Evolutionary conservation across 345 rosid genomes (phyloP).

Genomic region (Camelina laxa): DNA sequence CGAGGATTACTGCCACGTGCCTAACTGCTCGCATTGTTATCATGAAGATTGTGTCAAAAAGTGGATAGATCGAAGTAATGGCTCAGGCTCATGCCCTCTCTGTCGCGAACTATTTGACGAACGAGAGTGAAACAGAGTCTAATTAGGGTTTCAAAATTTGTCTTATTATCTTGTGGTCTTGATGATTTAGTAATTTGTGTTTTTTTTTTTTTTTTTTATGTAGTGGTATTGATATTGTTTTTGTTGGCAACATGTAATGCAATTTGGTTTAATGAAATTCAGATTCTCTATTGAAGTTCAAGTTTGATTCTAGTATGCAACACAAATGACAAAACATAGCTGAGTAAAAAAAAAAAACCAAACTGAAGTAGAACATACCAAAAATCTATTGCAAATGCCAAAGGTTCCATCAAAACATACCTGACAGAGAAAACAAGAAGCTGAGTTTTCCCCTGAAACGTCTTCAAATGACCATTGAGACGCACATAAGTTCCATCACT

Average conservation of each 20-base stretch:
- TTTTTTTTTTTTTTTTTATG: background rate
- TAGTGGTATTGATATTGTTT: background rate
- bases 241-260: background rate
- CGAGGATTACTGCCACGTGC: background rate
- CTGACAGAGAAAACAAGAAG: conserved; percentile 82
- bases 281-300: background rate
- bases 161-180: background rate
- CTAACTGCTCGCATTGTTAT: background rate
- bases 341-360: conserved; percentile 23
- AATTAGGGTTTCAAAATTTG: background rate
- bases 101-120: background rate
- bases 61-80: background rate
- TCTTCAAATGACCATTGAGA: conserved; percentile 76
- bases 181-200: background rate
- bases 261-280: background rate
- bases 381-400: background rate
- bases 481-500: conserved; percentile 84
- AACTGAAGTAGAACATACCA: background rate
- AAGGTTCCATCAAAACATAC: conserved; percentile 40
- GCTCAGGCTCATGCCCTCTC: conserved; percentile 24
- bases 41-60: conserved; percentile 2
- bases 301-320: no score
- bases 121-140: background rate
- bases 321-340: no score
- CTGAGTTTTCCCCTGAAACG: conserved; percentile 67